Percentiles rank a stretch among this genome's conserved stretches.
These are phyloP conservation scores for Aspergillus panamensis DNA, from an alignment of 495 filamentous ascomycete species.

Conservation along the genomic window DNA sequence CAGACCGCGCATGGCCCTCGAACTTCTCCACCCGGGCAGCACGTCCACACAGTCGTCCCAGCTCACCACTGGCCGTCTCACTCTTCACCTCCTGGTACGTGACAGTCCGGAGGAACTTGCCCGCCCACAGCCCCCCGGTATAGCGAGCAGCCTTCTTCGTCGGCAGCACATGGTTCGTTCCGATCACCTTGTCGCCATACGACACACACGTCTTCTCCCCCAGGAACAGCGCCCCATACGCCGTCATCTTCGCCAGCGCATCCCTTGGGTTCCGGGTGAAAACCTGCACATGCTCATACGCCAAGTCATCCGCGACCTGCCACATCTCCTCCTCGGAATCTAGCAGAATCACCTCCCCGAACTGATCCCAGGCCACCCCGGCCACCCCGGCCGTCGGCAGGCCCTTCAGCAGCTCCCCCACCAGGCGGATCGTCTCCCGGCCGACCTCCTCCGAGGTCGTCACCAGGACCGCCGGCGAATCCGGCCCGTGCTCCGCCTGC, in stretches of 20 bases:
- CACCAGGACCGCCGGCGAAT: conserved; percentile 48
- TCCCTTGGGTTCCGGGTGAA: conserved; percentile 45
- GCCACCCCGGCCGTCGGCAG: conserved; percentile 45
- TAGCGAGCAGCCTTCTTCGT: conserved; percentile 46
- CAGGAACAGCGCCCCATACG: conserved; percentile 51
- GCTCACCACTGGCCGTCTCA: conserved; percentile 43
- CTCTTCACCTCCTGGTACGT: conserved; percentile 52
- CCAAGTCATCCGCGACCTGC: conserved; percentile 48
- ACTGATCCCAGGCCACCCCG: conserved; percentile 41
- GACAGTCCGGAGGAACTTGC: conserved; percentile 49
- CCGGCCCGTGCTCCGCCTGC: conserved; percentile 52
- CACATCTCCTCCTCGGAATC: conserved; percentile 45
- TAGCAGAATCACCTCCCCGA: conserved; percentile 49
- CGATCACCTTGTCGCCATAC: conserved; percentile 50
- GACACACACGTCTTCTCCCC: conserved; percentile 53
- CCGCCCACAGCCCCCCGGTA: conserved; percentile 52
- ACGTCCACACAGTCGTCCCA: conserved; percentile 49
- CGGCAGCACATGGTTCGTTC: conserved; percentile 53
- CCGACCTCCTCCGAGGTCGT: conserved; percentile 46
- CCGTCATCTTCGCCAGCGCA: conserved; percentile 49
- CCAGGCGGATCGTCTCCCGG: conserved; percentile 33
- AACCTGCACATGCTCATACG: conserved; percentile 54
- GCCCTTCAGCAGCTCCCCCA: conserved; percentile 39
- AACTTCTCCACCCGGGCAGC: conserved; percentile 52
- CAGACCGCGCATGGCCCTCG: conserved; percentile 51